Evolutionary conservation across 495 filamentous ascomycete genomes (phyloP).

Genomic region (Usnea hakonensis): DNA sequence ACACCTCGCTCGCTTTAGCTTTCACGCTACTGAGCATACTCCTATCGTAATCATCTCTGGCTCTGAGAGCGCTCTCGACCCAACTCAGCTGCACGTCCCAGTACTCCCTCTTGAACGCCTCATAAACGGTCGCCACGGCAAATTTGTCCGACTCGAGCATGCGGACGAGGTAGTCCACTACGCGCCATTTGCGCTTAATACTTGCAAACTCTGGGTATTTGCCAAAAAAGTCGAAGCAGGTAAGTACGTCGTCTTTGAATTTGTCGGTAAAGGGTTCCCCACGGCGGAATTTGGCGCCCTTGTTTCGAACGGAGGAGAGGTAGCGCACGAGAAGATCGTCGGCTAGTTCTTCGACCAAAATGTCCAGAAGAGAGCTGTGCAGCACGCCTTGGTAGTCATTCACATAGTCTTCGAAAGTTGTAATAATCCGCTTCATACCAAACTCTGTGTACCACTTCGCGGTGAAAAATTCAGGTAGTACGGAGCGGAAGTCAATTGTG

Average conservation of each 20-base stretch:
- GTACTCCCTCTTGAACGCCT: constrained; percentile 72
- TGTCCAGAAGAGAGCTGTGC: constrained; percentile 77
- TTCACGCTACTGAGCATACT: constrained; percentile 82
- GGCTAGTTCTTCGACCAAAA: constrained; percentile 80
- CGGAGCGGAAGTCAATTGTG: constrained; percentile 69
- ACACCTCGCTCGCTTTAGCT: constrained; percentile 73
- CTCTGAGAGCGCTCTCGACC: constrained; percentile 88
- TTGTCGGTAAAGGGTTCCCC: constrained; percentile 77
- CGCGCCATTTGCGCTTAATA: constrained; percentile 86
- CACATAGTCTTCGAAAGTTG: constrained; percentile 91
- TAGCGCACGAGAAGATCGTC: constrained; percentile 84
- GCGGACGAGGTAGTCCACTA: constrained; percentile 69
- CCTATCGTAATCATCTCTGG: constrained; percentile 88
- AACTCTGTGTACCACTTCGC: constrained; percentile 74
- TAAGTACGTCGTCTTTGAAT: constrained; percentile 80
- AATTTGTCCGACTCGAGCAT: constrained; percentile 72
- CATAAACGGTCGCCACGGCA: constrained; percentile 65
- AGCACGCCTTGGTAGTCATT: constrained; percentile 72
- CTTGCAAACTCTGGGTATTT: constrained; percentile 50
- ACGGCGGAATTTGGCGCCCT: constrained; percentile 79
- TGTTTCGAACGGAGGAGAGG: constrained; percentile 79
- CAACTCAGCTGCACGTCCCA: constrained; percentile 94
- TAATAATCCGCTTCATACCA: constrained; percentile 79
- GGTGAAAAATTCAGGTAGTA: constrained; percentile 86
- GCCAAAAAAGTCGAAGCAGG: constrained; percentile 64